phyloP scores from a whole-genome alignment of 257 asterid species.

The Solanum commersonii region DNA sequence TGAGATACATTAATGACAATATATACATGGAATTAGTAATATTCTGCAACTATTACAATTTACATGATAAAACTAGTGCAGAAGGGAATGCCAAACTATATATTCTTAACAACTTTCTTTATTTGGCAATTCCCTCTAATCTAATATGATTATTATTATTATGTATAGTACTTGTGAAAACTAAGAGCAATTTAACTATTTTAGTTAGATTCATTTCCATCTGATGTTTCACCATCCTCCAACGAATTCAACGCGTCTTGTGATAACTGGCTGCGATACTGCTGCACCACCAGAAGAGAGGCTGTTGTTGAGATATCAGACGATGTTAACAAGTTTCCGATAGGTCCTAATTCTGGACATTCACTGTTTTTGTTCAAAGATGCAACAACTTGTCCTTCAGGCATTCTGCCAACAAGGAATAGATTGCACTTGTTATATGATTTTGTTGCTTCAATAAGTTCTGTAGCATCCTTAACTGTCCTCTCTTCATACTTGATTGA shows the following conservation, averaged over 20 bases:
- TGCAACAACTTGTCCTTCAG: constrained; percentile 40
- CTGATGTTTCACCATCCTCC: constrained; percentile 23
- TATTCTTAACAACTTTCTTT: background rate
- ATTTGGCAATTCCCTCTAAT: background rate
- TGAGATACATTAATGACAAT: background rate
- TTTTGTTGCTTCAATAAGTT: constrained; percentile 19
- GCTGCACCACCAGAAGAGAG: constrained; percentile 62
- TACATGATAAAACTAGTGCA: background rate
- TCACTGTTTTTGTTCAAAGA: constrained; percentile 26
- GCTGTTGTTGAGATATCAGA: constrained; percentile 34
- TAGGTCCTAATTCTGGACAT: constrained; percentile 61
- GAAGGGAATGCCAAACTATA: background rate
- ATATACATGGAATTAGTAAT: background rate
- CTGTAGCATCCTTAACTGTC: constrained; percentile 13
- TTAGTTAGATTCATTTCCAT: constrained; percentile 13
- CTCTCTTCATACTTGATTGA: constrained; percentile 42
- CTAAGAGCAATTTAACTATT: background rate
- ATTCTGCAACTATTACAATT: background rate
- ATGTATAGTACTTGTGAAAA: background rate
- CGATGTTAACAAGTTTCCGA: constrained; percentile 45
- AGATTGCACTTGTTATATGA: constrained; percentile 32
- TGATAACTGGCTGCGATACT: constrained; percentile 32
- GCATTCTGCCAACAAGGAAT: constrained; percentile 44
- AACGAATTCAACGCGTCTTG: constrained; percentile 26
- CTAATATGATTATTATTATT: background rate